A percentile compares a stretch with the other conserved stretches of the same genome.
Conservation (phyloP, 2,329 filamentous ascomycete genomes). For the Fusarium pseudonygamai region DNA sequence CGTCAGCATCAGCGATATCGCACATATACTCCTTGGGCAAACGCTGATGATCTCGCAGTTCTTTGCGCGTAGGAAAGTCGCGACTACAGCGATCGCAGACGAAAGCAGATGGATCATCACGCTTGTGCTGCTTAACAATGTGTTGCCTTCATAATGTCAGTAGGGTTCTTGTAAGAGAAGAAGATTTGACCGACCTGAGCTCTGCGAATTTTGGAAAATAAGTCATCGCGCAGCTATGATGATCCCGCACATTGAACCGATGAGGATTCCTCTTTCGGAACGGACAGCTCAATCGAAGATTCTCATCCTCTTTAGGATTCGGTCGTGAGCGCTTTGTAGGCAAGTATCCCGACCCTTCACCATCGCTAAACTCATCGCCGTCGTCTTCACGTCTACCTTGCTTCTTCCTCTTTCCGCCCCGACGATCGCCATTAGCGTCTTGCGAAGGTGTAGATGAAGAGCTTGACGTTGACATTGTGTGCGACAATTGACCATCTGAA, state of each 20-base stretch:
- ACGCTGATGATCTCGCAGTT: conserved; percentile 52
- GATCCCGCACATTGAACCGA: conserved; percentile 57
- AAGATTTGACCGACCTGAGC: conserved; percentile 44
- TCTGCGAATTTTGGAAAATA: conserved; percentile 55
- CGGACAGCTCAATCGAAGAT: conserved; percentile 54
- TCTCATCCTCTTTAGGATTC: conserved; percentile 50
- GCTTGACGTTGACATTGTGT: conserved; percentile 46
- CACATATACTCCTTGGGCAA: conserved; percentile 54
- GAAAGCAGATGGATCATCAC: conserved; percentile 53
- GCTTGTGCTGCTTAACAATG: conserved; percentile 55
- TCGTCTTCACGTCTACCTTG: conserved; percentile 44
- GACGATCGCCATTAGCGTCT: conserved; percentile 37
- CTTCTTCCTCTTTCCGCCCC: conserved; percentile 51
- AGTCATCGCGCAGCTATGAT: conserved; percentile 56
- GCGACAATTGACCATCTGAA: conserved; percentile 43
- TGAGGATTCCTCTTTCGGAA: conserved; percentile 56
- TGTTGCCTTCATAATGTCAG: conserved; percentile 48
- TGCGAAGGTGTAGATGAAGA: conserved; percentile 46
- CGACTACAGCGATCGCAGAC: conserved; percentile 54
- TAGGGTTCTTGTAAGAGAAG: rapidly evolving
- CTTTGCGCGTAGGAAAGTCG: conserved; percentile 51
- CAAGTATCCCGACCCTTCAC: conserved; percentile 44
- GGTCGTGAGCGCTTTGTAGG: conserved; percentile 46
- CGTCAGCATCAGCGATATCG: conserved; percentile 52
- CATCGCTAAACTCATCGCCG: conserved; percentile 49